Base-by-base conservation (phyloP, 495 filamentous ascomycete genomes). In the Penicillium tannophilum region DNA sequence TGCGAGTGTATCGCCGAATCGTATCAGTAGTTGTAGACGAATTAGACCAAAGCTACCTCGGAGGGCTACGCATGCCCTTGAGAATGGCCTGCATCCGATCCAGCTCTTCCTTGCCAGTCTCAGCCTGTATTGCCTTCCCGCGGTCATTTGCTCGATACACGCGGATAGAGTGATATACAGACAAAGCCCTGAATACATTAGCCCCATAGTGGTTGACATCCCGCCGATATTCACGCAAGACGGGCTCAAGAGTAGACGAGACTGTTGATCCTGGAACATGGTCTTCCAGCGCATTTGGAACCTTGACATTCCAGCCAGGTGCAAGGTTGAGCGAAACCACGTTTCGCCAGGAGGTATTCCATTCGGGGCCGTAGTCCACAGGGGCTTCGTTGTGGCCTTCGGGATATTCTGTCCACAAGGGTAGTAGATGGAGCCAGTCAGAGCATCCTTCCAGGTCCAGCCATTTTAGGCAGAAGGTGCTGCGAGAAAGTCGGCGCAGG, bases 361-460 rank as follows among this genome's bases (percentile, higher is more conserved):
- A 84, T 49, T 82, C 80, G 0, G 79, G 77, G 0, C 79, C 78
- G 14, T 63, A 54, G 14, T 57, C n/a, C 16, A 61, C 64, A 24
- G 54, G 54, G 2, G 44, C 69, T 7, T 63, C 52, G 10, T 65
- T 57, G 1, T 70, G 73, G 17, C 72, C 54, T 4, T 72, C 70
- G 6, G 67, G 70, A 14, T 52, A 55, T 2, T 70, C 76, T 2
- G 69, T 69, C 72, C 78, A 83, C 12, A 63, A 71, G 3, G 6
- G 14, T n/a, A 96, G 70, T 1, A 89, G 89, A 4, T 73, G 70
- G 31, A 84, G 66, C 92, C 92, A 97, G 16, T 81, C 77, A 0
- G 70, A 72, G 69, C 92, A 96, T 16, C 90, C 91, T 57, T 89
- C 89, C 14, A 97, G 73, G 66, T 94, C 91, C 0, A 97, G 80